Percentiles rank a stretch among this genome's conserved stretches.
These are phyloP conservation scores for Phytophthora aleatoria DNA, from an alignment of 352 stramenopile genomes.

Conservation along the genomic window DNA sequence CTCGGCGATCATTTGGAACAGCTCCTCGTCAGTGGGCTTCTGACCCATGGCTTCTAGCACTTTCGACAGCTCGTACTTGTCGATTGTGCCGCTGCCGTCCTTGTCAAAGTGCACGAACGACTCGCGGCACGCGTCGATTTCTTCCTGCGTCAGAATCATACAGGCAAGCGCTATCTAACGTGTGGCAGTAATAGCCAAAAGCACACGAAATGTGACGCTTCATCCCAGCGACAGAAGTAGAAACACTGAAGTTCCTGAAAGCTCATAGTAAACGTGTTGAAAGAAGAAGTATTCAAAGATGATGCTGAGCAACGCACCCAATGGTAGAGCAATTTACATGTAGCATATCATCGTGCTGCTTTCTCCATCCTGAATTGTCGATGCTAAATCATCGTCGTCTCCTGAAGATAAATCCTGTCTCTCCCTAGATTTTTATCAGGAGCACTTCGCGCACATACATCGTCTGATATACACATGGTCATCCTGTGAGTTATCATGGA, in stretches of 20 bases:
- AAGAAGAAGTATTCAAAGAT: slow-evolving; percentile 14
- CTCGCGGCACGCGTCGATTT: slow-evolving; percentile 96
- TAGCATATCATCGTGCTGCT: neutral
- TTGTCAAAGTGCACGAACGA: slow-evolving; percentile 98
- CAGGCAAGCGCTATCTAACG: slow-evolving; percentile 12
- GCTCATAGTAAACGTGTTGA: slow-evolving; percentile 13
- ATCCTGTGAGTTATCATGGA: slow-evolving; percentile 16
- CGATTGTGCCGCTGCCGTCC: slow-evolving; percentile 94
- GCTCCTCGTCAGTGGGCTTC: slow-evolving; percentile 96
- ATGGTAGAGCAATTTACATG: neutral
- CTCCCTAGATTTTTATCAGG: slow-evolving; percentile 47
- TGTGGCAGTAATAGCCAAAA: neutral
- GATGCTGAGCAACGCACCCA: slow-evolving; percentile 3
- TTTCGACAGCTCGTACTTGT: slow-evolving; percentile 94
- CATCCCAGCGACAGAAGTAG: slow-evolving; percentile 4
- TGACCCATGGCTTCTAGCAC: slow-evolving; percentile 98
- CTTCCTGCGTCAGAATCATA: slow-evolving; percentile 94
- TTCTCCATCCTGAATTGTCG: slow-evolving; percentile 9
- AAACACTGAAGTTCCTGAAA: neutral
- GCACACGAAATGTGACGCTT: slow-evolving; percentile 18
- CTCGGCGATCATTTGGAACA: slow-evolving; percentile 97
- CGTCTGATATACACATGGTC: slow-evolving; percentile 34
- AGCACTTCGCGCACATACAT: slow-evolving; percentile 57
- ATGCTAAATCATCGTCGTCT: slow-evolving; percentile 25
- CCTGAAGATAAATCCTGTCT: neutral